Base-by-base conservation (phyloP, 331 rosid genomes). In the Acacia concinna region DNA sequence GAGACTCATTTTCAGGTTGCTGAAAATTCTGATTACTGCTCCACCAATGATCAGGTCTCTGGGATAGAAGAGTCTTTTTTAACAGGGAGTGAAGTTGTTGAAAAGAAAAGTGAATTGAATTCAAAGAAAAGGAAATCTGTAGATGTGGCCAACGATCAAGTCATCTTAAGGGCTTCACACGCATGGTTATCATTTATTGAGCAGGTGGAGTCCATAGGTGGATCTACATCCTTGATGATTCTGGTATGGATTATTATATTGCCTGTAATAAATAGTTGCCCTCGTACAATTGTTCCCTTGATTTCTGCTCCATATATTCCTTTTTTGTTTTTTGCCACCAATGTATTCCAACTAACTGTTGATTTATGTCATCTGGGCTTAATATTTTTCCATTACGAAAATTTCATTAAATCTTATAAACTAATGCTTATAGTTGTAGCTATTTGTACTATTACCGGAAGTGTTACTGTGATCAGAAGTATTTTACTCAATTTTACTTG, bases 171-270 rank as follows among this genome's bases (percentile, higher is more conserved):
- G 84, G 89, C 87, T 85, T 95, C 99, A 75, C 81, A 77, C 73
- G 91, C 94, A 54, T 95, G 99, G 99, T 89, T 84, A 87, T 82
- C 93, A 37, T 95, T 95, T 83, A 85, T 90, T 69, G 97, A 95
- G 85, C 97, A 90, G 78, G 96, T 93, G 85, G 97, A 93, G 84
- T 89, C 96, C 81, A 78, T 91, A 31, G 83, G 96, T 76, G 84
- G 83, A 74, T 89, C 93, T 59, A 78, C 92, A 60, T 89, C 99
- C 79, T 82, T 93, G 86, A 91, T 87, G 88, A 88, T 93, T 82
- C 78, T 91, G 99, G 99, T 95, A 93, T 27, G 86, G 40, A 66
- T 62, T 20, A 52, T 74, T 77, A 57, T 78, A 70, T 74, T 67
- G 76, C 68, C 79, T 70, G 57, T 66, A 44, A 65, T 49, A 14